Conservation (phyloP, 2,329 filamentous ascomycete genomes). For the Colletotrichum sidae region DNA sequence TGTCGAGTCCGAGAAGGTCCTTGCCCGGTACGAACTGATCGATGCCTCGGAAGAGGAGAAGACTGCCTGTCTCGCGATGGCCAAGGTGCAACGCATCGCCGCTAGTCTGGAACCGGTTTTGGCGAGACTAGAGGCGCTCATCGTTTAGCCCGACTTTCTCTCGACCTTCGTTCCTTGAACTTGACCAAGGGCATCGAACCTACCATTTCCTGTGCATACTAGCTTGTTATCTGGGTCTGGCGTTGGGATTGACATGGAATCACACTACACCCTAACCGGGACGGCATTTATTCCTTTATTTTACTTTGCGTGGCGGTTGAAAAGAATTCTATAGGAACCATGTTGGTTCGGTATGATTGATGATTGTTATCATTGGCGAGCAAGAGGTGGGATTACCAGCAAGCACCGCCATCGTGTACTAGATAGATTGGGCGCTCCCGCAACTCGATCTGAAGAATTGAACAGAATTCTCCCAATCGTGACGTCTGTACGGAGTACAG, state of each 20-base stretch:
- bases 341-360: slow-evolving; percentile 35
- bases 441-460: slow-evolving; percentile 30
- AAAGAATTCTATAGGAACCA: slow-evolving; percentile 33
- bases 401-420: slow-evolving; percentile 23
- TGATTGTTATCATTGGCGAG: slow-evolving; percentile 30
- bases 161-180: slow-evolving; percentile 19
- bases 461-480: slow-evolving; percentile 12
- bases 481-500: background rate
- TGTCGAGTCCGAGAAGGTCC: slow-evolving; percentile 72
- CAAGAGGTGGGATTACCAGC: slow-evolving; percentile 19
- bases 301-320: slow-evolving; percentile 24
- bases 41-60: slow-evolving; percentile 65
- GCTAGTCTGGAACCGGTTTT: slow-evolving; percentile 51
- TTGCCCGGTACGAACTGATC: slow-evolving; percentile 73
- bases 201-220: slow-evolving; percentile 37
- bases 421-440: slow-evolving; percentile 33
- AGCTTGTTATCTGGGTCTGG: slow-evolving; percentile 35
- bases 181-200: slow-evolving; percentile 13
- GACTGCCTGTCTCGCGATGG: slow-evolving; percentile 57
- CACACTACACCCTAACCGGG: slow-evolving; percentile 31
- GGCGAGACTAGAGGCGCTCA: slow-evolving; percentile 48
- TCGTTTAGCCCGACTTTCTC: slow-evolving; percentile 13
- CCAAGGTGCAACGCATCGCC: slow-evolving; percentile 62
- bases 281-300: slow-evolving; percentile 27
- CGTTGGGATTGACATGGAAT: slow-evolving; percentile 30